Base-by-base conservation (phyloP, 202 grass and related monocot species). In the Musa balbisiana region DNA sequence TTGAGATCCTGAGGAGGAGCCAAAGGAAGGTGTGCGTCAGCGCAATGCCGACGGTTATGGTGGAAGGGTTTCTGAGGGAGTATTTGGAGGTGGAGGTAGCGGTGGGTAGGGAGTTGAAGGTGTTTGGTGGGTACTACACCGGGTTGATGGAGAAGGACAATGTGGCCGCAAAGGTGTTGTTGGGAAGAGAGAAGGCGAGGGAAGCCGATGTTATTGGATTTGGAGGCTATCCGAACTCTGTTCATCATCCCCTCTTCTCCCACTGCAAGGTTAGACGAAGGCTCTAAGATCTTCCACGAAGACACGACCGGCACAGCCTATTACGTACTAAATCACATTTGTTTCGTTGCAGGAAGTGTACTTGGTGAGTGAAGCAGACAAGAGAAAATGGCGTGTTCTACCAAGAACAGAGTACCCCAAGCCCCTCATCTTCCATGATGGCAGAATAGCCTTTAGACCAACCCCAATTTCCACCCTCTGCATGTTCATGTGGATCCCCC, bases 391-490 rank as follows among this genome's bases (percentile, higher is more conserved):
- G 74, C 71, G 72, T 10, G 51, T 71, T 29, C 85, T 97, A 49
- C 90, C 74, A 51, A 83, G 80, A 2, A 73, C 72, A 68, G 63
- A 82, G 19, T 89, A 84, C 82, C 82, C 84, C 15, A 91, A 83
- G 73, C 88, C 88, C 12, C 75, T 91, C 27, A 66, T 97, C 55
- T 97, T 97, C 78, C 93, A 97, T 85, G 93, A 97, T 79, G 90
- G 90, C 62, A 80, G 93, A 62, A 77, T 87, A 8, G 93, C 93
- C 54, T 87, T 97, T 81, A 82, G 80, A 1, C 88, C 93, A 62
- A 89, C 83, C 27, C 78, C 93, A 0, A 11, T 58, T 0, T 84
- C 83, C 58, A 87, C 88, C n/a, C 84, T 89, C 2, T 76, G 67
- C 60, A 85, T 93, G 82, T 91, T 93, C 82, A 29, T 82, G 59